Conservation (phyloP, 768 basidiomycete species). For the Rhizopogon sp. region DNA sequence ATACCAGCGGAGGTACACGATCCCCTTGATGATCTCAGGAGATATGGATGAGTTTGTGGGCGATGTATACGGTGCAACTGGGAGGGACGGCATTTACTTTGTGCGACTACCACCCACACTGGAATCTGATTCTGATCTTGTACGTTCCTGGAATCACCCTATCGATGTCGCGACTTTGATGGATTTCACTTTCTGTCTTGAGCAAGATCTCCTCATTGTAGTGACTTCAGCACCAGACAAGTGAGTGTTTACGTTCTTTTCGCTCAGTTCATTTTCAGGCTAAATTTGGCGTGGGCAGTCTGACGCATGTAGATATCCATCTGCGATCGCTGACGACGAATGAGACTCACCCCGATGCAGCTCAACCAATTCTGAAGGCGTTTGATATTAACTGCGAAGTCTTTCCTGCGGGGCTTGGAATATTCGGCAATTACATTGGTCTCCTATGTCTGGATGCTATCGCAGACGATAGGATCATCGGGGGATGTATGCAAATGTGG, state of each 20-base stretch:
- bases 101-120: slow-evolving; percentile 11
- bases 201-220: slow-evolving; percentile 49
- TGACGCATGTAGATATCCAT: slow-evolving; percentile 40
- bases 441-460: slow-evolving; percentile 40
- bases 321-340: slow-evolving; percentile 45
- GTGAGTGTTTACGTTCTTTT: slow-evolving; percentile 27
- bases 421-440: slow-evolving; percentile 42
- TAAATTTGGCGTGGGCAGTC: slow-evolving; percentile 20
- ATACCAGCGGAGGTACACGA: slow-evolving; percentile 32
- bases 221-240: slow-evolving; percentile 37
- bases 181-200: slow-evolving; percentile 56
- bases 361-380: slow-evolving; percentile 25
- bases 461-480: slow-evolving; percentile 21
- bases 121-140: no score
- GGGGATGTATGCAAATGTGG: slow-evolving; percentile 41
- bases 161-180: slow-evolving; percentile 40
- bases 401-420: slow-evolving; percentile 38
- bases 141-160: slow-evolving; percentile 34
- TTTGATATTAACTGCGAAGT: neutral
- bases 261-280: neutral
- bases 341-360: slow-evolving; percentile 42
- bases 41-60: slow-evolving; percentile 48
- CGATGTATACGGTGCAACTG: slow-evolving; percentile 41
- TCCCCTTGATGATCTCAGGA: slow-evolving; percentile 39
- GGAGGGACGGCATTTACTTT: slow-evolving; percentile 45